These are phyloP conservation scores for Prinsepia uniflora DNA, from an alignment of 306 rosid genomes.

Conservation along the genomic window DNA sequence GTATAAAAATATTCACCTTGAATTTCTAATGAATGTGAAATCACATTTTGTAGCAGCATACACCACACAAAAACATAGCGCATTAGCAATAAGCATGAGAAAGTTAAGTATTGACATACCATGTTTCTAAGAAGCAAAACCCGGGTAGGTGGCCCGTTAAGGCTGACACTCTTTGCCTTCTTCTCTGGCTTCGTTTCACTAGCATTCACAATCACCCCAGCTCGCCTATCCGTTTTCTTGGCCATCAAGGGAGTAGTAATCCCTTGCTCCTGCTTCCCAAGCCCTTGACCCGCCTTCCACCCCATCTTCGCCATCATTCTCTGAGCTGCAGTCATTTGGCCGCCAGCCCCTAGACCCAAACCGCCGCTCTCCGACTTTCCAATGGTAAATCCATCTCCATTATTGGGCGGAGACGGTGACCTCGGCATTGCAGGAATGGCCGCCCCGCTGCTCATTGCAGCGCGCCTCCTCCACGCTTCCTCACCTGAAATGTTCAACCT, in stretches of 20 bases:
- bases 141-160: slow-evolving; percentile 78
- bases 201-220: slow-evolving; percentile 95
- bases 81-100: neutral
- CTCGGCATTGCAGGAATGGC: slow-evolving; percentile 34
- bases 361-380: slow-evolving; percentile 90
- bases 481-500: slow-evolving; percentile 85
- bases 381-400: slow-evolving; percentile 72
- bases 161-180: slow-evolving; percentile 73
- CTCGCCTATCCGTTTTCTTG: slow-evolving; percentile 85
- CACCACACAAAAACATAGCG: neutral
- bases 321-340: slow-evolving; percentile 98
- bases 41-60: neutral
- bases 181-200: slow-evolving; percentile 68
- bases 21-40: neutral
- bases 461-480: slow-evolving; percentile 97
- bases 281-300: slow-evolving; percentile 98
- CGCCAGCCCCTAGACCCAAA: slow-evolving; percentile 90
- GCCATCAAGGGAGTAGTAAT: slow-evolving; percentile 98
- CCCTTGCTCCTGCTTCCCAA: slow-evolving; percentile 96
- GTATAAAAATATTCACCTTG: neutral
- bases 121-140: slow-evolving; percentile 85
- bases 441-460: slow-evolving; percentile 68
- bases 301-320: slow-evolving; percentile 99
- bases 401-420: slow-evolving; percentile 74
- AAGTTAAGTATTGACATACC: slow-evolving; percentile 44